Conservation (phyloP, 2,329 filamentous ascomycete genomes). For the Aspergillus carbonarius region DNA sequence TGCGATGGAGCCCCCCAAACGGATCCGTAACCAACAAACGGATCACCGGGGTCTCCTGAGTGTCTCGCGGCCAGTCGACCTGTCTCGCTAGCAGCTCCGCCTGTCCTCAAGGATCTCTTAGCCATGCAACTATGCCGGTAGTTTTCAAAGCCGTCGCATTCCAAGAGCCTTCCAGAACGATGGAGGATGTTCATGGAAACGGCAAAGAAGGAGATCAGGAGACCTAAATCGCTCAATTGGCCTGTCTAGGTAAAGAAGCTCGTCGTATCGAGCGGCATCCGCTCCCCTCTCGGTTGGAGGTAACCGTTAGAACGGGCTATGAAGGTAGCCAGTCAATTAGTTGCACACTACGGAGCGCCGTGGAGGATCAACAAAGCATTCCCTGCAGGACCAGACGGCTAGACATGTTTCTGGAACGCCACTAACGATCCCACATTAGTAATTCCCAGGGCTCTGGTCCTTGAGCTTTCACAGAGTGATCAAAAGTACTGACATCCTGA, state of each 20-base stretch:
- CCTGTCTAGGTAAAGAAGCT: neutral
- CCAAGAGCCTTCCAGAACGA: conserved; percentile 24
- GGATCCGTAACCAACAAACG: conserved; percentile 1
- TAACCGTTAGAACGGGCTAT: neutral
- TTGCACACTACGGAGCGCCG: conserved; percentile 3
- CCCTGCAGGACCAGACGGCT: conserved; percentile 13
- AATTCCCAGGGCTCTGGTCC: neutral
- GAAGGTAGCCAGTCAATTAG: neutral
- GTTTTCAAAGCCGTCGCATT: conserved; percentile 15
- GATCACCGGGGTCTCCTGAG: neutral
- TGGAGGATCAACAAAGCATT: conserved; percentile 19
- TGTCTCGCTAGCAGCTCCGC: neutral
- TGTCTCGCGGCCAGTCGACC: neutral
- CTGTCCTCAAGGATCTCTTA: neutral
- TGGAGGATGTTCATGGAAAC: conserved; percentile 14
- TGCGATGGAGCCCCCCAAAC: neutral
- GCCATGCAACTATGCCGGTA: conserved; percentile 4
- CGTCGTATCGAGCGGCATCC: neutral
- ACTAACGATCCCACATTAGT: conserved; percentile 8
- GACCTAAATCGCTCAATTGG: neutral
- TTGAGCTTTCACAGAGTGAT: neutral
- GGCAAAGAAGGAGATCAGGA: conserved; percentile 12
- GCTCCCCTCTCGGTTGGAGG: neutral
- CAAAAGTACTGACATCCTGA: neutral
- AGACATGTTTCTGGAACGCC: conserved; percentile 17